Evolutionary conservation across 2,329 filamentous ascomycete genomes (phyloP), one percentile per base, ranked within the genome.

Genomic region (Fusarium tuaranense): DNA sequence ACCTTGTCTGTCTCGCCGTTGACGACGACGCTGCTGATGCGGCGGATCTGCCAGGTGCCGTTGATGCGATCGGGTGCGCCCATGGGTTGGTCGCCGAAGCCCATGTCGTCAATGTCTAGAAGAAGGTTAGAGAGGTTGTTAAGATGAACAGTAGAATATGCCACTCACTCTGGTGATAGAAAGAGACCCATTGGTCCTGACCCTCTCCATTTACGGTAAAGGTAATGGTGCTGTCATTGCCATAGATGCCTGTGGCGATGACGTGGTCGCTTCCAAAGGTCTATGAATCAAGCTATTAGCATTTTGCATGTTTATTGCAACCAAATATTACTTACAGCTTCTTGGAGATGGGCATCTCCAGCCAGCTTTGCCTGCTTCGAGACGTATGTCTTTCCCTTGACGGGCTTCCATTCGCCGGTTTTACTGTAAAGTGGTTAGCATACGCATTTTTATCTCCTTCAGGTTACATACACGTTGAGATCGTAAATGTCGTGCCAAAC

Each of bases 41-140:
- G 86, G 6, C 90, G 86, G 7, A 92, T 81, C 70, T 90, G 88
- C 89, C 89, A 92, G 0, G 83, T 81, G 0, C 90, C 89, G 7
- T 87, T 87, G 65, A 92, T 91, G 8, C 90, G 86, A 76, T 92
- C 89, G 0, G 90, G 90, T 0, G 82, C 81, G 7, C 90, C 90
- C 51, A 86, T 87, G 2, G 90, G 86, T 68, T 87, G 85, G 62
- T 87, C 86, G 1, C 89, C 89, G 65, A 89, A 91, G 4, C 89
- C 89, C 87, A 90, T 90, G 68, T 91, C 89, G 60, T 91, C 89
- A 3, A 84, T 90, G 78, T 91, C 79, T 80, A 6, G 0, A 14
- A 18, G 5, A 34, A 39, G 18, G 30, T 60, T 16, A 3, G 6
- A 10, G 25, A 39, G 22, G 2, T 20, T 12, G 55, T 4, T 27